phyloP scores from a whole-genome alignment of 495 filamentous ascomycete species.

The Rostrohypoxylon terebratum region DNA sequence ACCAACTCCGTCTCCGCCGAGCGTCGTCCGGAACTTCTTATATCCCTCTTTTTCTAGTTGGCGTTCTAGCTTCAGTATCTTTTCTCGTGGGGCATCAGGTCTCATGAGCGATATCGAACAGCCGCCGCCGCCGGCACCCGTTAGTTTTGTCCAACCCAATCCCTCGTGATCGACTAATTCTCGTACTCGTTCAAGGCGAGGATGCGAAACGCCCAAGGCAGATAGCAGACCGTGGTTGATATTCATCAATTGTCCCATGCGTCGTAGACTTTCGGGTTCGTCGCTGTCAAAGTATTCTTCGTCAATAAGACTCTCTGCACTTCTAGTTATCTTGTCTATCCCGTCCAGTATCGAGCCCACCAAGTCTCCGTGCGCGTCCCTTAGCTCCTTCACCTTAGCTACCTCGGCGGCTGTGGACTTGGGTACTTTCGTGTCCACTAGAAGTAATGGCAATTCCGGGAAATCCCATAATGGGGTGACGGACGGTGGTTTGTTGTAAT shows the following conservation, averaged over 20 bases:
- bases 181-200: conserved; percentile 88
- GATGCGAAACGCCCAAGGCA: conserved; percentile 92
- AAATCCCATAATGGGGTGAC: conserved; percentile 86
- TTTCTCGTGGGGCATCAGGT: conserved; percentile 63
- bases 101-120: conserved; percentile 92
- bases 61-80: conserved; percentile 68
- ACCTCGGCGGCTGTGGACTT: conserved; percentile 88
- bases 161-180: conserved; percentile 89
- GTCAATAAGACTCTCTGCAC: conserved; percentile 76
- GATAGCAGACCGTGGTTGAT: conserved; percentile 94
- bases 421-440: conserved; percentile 86
- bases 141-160: conserved; percentile 98
- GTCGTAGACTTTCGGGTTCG: conserved; percentile 68
- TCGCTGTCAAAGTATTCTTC: conserved; percentile 70
- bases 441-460: conserved; percentile 86
- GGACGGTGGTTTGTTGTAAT: conserved; percentile 79
- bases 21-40: conserved; percentile 83
- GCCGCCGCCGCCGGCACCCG: conserved; percentile 93
- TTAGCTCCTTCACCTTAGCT: conserved; percentile 82
- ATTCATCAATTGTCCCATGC: conserved; percentile 85
- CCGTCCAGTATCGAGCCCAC: conserved; percentile 82
- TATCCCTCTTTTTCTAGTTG: conserved; percentile 82
- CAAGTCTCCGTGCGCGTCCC: conserved; percentile 73
- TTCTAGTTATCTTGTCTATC: conserved; percentile 82
- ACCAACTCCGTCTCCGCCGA: conserved; percentile 92